Percentiles rank a stretch among this genome's conserved stretches.
These are phyloP conservation scores for Metschnikowia santaceciliae DNA, from an alignment of 805 yeast species.

Conservation along the genomic window DNA sequence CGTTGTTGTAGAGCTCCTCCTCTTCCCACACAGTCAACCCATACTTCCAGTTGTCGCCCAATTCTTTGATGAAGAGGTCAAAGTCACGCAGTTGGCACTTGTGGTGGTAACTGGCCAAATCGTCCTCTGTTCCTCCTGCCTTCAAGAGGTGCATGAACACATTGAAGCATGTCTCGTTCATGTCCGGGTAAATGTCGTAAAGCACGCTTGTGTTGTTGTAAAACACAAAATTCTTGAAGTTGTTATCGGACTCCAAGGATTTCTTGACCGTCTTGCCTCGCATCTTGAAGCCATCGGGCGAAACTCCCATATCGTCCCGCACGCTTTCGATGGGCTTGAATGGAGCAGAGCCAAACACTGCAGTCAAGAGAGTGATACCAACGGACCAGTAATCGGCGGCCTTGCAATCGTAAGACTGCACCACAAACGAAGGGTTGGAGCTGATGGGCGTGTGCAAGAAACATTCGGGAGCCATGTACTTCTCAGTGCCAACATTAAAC, in stretches of 20 bases:
- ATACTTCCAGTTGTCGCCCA: slow-evolving; percentile 27
- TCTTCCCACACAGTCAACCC: slow-evolving; percentile 50
- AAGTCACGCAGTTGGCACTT: slow-evolving; percentile 33
- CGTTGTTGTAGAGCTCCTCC: slow-evolving; percentile 18
- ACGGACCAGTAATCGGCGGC: slow-evolving; percentile 54
- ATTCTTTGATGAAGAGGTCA: slow-evolving; percentile 28
- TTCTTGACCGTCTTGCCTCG: slow-evolving; percentile 8
- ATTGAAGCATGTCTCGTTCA: slow-evolving; percentile 40
- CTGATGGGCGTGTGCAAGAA: slow-evolving; percentile 18
- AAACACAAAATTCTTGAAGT: slow-evolving; percentile 41
- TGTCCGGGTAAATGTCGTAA: slow-evolving; percentile 47
- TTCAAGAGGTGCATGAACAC: slow-evolving; percentile 40
- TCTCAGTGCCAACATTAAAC: slow-evolving; percentile 53
- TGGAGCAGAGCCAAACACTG: slow-evolving; percentile 51
- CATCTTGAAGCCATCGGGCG: slow-evolving; percentile 8
- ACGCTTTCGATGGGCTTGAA: slow-evolving; percentile 33
- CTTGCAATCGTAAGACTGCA: slow-evolving; percentile 36
- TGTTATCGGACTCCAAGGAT: slow-evolving; percentile 32
- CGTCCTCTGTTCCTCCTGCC: slow-evolving; percentile 35
- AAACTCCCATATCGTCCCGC: slow-evolving; percentile 6
- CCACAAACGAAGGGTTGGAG: slow-evolving; percentile 4
- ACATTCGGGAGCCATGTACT: slow-evolving; percentile 57
- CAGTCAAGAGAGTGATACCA: slow-evolving; percentile 48
- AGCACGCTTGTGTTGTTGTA: slow-evolving; percentile 36
- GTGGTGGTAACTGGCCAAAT: slow-evolving; percentile 17